Percentiles rank a stretch among this genome's conserved stretches.
Conservation (phyloP, 2,329 filamentous ascomycete genomes). For the Ophiocordyceps robertsii region DNA sequence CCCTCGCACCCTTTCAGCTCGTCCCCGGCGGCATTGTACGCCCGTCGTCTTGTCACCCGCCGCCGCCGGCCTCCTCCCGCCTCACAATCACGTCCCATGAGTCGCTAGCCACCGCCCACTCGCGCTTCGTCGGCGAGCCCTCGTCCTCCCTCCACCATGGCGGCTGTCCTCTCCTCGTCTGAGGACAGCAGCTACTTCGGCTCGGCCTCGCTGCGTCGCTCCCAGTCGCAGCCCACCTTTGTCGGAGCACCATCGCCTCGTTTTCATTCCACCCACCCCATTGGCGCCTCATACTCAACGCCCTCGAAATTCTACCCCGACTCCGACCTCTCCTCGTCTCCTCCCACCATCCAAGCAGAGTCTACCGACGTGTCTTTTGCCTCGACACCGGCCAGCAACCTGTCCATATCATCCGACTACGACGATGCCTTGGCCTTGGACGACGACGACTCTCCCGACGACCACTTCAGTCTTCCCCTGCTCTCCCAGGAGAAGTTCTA, state of each 20-base stretch:
- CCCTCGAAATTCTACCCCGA: slow-evolving; percentile 28
- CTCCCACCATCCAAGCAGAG: slow-evolving; percentile 33
- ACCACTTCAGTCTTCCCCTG: slow-evolving; percentile 31
- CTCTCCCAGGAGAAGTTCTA: slow-evolving; percentile 34
- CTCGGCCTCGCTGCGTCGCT: slow-evolving; percentile 39
- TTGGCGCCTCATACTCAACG: slow-evolving; percentile 32
- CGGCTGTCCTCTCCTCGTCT: slow-evolving; percentile 36
- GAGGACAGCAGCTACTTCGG: slow-evolving; percentile 46
- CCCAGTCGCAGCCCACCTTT: slow-evolving; percentile 48
- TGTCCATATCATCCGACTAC: slow-evolving; percentile 46
- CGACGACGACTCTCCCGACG: slow-evolving; percentile 29
- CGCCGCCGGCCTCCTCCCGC: neutral
- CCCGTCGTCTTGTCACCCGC: neutral
- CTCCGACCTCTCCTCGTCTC: slow-evolving; percentile 41
- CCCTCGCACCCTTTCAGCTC: neutral
- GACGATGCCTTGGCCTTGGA: slow-evolving; percentile 34
- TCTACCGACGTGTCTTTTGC: slow-evolving; percentile 43
- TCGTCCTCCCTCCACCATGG: slow-evolving; percentile 26
- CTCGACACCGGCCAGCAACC: slow-evolving; percentile 50
- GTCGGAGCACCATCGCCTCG: slow-evolving; percentile 28
- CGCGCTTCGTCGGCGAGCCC: neutral
- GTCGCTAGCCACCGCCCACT: neutral
- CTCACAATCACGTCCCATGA: neutral
- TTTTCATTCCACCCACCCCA: slow-evolving; percentile 27
- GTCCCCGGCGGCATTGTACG: neutral